Conservation (phyloP, 2,329 filamentous ascomycete species). For the Penicillium sp. region DNA sequence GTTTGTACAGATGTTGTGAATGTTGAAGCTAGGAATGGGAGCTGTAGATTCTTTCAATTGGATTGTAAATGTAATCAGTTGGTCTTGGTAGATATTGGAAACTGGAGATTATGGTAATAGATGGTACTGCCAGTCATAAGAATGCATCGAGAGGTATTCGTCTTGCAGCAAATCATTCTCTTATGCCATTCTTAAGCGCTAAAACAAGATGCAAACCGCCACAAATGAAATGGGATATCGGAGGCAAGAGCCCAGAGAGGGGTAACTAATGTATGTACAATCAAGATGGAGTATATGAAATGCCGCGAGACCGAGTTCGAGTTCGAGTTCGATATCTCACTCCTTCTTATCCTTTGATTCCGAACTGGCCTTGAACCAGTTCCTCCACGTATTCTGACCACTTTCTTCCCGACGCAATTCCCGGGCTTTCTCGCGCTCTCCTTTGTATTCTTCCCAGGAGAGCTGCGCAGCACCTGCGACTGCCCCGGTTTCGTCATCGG, state of each 20-base stretch:
- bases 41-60: conserved; percentile 12
- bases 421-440: conserved; percentile 24
- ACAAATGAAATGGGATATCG: no score
- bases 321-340: no score
- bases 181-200: no score
- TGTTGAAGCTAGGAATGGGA: conserved; percentile 15
- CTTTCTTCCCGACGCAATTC: conserved; percentile 21
- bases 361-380: conserved; percentile 5
- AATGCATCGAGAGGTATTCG: no score
- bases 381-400: conserved; percentile 7
- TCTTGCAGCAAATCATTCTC: no score
- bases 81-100: neutral
- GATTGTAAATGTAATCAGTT: neutral
- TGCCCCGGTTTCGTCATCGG: conserved; percentile 2
- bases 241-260: no score
- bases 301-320: no score
- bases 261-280: no score
- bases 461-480: conserved; percentile 17
- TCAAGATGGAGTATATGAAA: no score
- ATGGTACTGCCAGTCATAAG: no score
- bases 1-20: conserved; percentile 17
- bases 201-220: no score
- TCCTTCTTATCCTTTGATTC: conserved; percentile 20
- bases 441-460: conserved; percentile 36
- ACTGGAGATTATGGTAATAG: no score